These are phyloP conservation scores for Penicillium olsonii DNA, from an alignment of 2,329 filamentous ascomycete genomes.

Conservation along the genomic window DNA sequence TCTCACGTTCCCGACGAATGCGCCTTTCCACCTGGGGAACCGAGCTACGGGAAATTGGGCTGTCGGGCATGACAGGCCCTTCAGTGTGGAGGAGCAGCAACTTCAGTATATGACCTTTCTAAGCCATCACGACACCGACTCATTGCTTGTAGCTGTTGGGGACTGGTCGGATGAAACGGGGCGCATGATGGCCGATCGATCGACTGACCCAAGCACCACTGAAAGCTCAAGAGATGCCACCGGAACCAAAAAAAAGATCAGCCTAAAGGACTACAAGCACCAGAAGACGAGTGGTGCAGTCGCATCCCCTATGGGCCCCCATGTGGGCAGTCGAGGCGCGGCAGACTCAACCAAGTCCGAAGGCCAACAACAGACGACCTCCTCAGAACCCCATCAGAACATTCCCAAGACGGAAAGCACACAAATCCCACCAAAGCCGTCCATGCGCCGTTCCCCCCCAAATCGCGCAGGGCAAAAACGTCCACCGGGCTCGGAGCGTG, in stretches of 20 bases:
- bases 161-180: constrained; percentile 55
- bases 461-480: constrained; percentile 31
- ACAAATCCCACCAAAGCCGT: constrained; percentile 13
- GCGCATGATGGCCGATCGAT: constrained; percentile 46
- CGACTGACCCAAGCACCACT: constrained; percentile 39
- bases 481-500: constrained; percentile 24
- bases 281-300: constrained; percentile 47
- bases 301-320: constrained; percentile 27
- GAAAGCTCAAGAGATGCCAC: constrained; percentile 44
- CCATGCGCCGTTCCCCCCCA: constrained; percentile 14
- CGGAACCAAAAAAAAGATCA: constrained; percentile 62
- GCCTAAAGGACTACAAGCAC: constrained; percentile 61
- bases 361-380: constrained; percentile 23
- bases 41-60: constrained; percentile 50
- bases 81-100: constrained; percentile 56
- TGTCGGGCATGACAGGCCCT: constrained; percentile 53
- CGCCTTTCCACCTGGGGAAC: constrained; percentile 46
- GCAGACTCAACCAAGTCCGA: constrained; percentile 19
- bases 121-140: constrained; percentile 58
- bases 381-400: constrained; percentile 18
- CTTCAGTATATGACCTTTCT: constrained; percentile 65
- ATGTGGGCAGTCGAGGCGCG: constrained; percentile 18
- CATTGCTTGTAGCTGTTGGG: constrained; percentile 54
- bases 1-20: constrained; percentile 49
- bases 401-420: constrained; percentile 15